Percentiles rank a stretch among this genome's conserved stretches.
Conservation (phyloP, 495 filamentous ascomycete species). For the Lophiostoma macrostomum region DNA sequence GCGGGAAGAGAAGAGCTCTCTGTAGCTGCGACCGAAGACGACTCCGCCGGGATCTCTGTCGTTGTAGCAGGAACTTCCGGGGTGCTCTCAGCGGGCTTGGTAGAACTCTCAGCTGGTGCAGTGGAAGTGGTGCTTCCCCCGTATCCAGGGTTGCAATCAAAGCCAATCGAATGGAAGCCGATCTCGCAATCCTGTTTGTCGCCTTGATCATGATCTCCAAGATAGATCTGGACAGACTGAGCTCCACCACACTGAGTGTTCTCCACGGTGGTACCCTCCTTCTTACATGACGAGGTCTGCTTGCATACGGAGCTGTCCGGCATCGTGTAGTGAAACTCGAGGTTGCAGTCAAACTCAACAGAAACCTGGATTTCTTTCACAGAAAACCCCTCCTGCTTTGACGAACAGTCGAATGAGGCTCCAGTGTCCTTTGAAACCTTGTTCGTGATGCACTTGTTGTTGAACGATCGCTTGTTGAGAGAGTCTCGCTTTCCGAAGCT, state of each 20-base stretch:
- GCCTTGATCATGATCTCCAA: conserved; percentile 54
- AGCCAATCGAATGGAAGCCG: conserved; percentile 72
- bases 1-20: conserved; percentile 7
- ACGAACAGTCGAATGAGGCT: conserved; percentile 55
- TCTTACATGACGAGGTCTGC: conserved; percentile 62
- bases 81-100: conserved; percentile 12
- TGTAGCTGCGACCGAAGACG: not conserved
- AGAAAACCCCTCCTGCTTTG: conserved; percentile 63
- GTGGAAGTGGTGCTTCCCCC: not conserved
- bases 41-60: not conserved
- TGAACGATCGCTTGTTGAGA: conserved; percentile 43
- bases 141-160: conserved; percentile 66
- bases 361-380: conserved; percentile 69
- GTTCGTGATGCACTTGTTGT: conserved; percentile 66
- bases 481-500: conserved; percentile 48
- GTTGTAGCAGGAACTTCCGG: too few species aligned
- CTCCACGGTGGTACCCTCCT: conserved; percentile 61
- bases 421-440: conserved; percentile 46
- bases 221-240: conserved; percentile 69
- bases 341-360: conserved; percentile 63
- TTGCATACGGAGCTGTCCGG: conserved; percentile 74
- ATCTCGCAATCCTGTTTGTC: conserved; percentile 55
- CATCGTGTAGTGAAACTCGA: conserved; percentile 84
- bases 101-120: conserved; percentile 4
- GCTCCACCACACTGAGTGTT: conserved; percentile 94